Conservation (phyloP, 768 basidiomycete genomes). For the Hirschioporus abietinus region DNA sequence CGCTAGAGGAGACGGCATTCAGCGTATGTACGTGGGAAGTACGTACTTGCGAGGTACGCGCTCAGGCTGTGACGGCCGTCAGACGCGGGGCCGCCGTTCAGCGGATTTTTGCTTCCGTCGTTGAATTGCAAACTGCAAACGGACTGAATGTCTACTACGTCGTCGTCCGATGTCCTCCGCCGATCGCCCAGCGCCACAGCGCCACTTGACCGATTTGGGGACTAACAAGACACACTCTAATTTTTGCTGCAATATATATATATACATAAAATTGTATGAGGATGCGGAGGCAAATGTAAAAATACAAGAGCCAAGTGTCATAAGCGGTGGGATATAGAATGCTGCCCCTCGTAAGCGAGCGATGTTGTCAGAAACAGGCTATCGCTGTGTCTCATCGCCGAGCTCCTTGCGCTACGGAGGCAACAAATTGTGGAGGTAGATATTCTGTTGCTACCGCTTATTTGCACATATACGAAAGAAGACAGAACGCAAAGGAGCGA, state of each 20-base stretch:
- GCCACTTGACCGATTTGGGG: not conserved
- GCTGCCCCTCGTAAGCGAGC: not conserved
- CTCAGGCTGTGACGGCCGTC: too few species aligned
- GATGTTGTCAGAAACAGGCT: too few species aligned
- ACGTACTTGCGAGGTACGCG: not conserved
- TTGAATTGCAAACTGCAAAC: not conserved
- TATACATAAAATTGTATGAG: not conserved
- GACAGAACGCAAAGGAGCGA: not conserved
- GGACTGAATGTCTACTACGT: not conserved
- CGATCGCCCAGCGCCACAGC: not conserved
- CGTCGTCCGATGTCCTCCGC: not conserved
- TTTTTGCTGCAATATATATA: not conserved
- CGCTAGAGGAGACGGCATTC: not conserved
- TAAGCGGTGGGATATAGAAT: not conserved
- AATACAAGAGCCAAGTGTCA: not conserved
- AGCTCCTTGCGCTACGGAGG: too few species aligned
- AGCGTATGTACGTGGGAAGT: not conserved
- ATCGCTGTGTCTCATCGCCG: too few species aligned
- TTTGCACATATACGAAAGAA: not conserved
- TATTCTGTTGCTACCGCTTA: not conserved
- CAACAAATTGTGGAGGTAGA: too few species aligned
- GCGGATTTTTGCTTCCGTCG: not conserved
- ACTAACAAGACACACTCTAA: conserved; percentile 1
- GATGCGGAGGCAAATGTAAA: not conserved
- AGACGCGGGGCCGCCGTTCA: not conserved